These are phyloP conservation scores for Diphasiastrum complanatum DNA, from an alignment of 83 land plant species.

Conservation along the genomic window DNA sequence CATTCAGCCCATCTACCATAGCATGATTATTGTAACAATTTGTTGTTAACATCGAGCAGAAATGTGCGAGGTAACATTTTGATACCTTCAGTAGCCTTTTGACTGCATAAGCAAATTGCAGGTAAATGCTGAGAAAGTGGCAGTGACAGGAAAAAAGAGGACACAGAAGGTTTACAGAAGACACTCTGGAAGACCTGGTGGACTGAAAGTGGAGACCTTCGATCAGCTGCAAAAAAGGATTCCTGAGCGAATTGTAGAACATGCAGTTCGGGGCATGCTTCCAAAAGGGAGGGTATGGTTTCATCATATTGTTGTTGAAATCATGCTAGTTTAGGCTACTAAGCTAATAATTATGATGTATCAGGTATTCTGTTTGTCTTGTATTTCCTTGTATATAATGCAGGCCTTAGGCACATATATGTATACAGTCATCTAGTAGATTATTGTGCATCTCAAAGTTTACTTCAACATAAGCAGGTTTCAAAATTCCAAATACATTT, in stretches of 20 bases:
- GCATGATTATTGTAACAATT: too few species aligned
- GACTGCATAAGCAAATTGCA: too few species aligned
- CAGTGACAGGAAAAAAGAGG: constrained; percentile 81
- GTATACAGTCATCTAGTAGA: background rate
- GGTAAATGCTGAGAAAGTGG: constrained; percentile 95
- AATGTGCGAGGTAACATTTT: too few species aligned
- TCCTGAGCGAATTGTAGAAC: constrained; percentile 89
- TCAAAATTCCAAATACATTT: too few species aligned
- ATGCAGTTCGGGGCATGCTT: constrained; percentile 96
- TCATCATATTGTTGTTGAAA: background rate
- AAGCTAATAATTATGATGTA: background rate
- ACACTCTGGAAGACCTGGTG: constrained; percentile 96
- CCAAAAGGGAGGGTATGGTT: constrained; percentile 76
- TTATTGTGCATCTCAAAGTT: background rate
- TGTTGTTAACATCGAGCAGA: too few species aligned
- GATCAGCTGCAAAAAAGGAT: constrained; percentile 82
- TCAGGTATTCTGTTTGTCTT: background rate
- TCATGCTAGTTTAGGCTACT: too few species aligned
- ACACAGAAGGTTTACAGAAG: constrained; percentile 79
- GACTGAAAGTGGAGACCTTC: constrained; percentile 81
- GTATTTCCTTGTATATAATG: background rate
- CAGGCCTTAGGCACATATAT: background rate
- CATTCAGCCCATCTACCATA: too few species aligned
- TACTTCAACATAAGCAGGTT: background rate
- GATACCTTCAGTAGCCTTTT: too few species aligned